Evolutionary conservation across 2,329 filamentous ascomycete species (phyloP).

Genomic region (Eurotiales sp.): DNA sequence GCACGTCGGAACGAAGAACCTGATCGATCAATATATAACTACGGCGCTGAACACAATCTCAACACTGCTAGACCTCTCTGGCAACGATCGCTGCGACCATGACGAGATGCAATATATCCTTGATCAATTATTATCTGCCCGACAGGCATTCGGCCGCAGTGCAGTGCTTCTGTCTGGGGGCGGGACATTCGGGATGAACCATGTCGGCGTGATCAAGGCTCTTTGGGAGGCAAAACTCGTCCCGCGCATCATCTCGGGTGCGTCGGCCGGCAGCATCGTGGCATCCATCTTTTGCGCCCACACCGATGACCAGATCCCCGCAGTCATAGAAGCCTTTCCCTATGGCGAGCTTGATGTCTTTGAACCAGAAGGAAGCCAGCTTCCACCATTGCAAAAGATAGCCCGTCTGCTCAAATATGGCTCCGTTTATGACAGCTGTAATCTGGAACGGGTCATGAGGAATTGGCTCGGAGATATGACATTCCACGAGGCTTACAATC

Average conservation of each 20-base stretch:
- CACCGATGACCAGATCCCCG: constrained; percentile 73
- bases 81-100: constrained; percentile 47
- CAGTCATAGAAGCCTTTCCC: constrained; percentile 65
- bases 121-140: constrained; percentile 66
- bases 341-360: constrained; percentile 81
- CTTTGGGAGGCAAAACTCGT: constrained; percentile 71
- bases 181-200: constrained; percentile 86
- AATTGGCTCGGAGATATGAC: constrained; percentile 81
- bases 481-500: constrained; percentile 92
- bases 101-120: constrained; percentile 59
- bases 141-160: constrained; percentile 80
- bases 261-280: constrained; percentile 84
- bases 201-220: constrained; percentile 81
- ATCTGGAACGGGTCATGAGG: constrained; percentile 78
- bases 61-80: constrained; percentile 63
- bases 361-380: constrained; percentile 56
- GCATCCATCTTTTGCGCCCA: constrained; percentile 74
- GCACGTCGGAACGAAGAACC: constrained; percentile 76
- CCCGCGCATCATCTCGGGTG: constrained; percentile 81
- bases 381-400: constrained; percentile 65
- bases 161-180: constrained; percentile 80
- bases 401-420: constrained; percentile 75
- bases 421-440: constrained; percentile 77
- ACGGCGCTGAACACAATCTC: constrained; percentile 72
- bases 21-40: constrained; percentile 84